Percentiles rank a stretch among this genome's conserved stretches.
Conservation (phyloP, 805 yeast genomes). For the Saccharomycopsis javanensis region DNA sequence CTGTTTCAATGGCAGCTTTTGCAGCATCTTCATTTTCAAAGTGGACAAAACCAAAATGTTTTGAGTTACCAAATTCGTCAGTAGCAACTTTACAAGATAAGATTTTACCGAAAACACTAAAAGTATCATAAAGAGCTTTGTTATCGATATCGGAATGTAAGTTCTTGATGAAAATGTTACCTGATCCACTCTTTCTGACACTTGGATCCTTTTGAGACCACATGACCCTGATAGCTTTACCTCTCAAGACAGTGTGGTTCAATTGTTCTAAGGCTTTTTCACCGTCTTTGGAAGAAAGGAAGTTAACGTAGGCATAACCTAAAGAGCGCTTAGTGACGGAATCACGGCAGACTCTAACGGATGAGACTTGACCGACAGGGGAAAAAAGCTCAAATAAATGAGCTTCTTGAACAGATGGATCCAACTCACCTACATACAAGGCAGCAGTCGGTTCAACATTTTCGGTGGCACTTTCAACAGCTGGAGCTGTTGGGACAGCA, state of each 20-base stretch:
- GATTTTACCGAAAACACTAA: constrained; percentile 91
- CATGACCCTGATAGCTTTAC: constrained; percentile 97
- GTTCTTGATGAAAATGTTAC: constrained; percentile 96
- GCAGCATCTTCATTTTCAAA: constrained; percentile 91
- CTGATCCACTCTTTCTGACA: constrained; percentile 87
- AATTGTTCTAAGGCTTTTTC: constrained; percentile 89
- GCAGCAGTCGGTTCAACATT: constrained; percentile 65
- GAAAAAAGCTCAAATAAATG: constrained; percentile 89
- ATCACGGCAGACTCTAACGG: constrained; percentile 98
- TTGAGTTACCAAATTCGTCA: constrained; percentile 83
- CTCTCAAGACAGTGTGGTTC: constrained; percentile 89
- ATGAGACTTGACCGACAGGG: constrained; percentile 88
- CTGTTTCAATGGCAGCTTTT: constrained; percentile 87
- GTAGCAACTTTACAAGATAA: constrained; percentile 96
- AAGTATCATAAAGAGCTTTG: constrained; percentile 97
- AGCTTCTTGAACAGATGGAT: constrained; percentile 88
- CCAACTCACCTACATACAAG: constrained; percentile 95
- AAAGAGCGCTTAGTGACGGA: constrained; percentile 93
- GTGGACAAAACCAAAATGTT: constrained; percentile 97
- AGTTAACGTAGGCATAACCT: constrained; percentile 98
- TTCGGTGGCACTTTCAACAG: constrained; percentile 27
- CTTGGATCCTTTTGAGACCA: constrained; percentile 99
- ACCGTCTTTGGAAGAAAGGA: constrained; percentile 80
- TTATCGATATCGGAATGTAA: constrained; percentile 97
- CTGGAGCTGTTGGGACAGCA: constrained; percentile 22